Conservation (phyloP, 2,329 filamentous ascomycete species). For the Ceratocystis cubensis region DNA sequence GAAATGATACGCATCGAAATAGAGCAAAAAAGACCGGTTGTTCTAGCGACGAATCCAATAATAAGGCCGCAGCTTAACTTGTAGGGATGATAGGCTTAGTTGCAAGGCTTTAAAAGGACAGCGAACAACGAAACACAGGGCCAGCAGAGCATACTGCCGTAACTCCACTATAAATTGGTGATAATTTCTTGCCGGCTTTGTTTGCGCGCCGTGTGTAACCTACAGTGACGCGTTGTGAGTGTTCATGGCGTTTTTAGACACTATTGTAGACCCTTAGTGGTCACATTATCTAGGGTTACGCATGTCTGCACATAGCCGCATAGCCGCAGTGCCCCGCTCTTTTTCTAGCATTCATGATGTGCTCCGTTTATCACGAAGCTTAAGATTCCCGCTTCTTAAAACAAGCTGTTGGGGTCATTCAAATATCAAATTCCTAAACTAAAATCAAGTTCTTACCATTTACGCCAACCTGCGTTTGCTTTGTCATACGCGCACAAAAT, state of each 20-base stretch:
- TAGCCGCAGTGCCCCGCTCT: background rate
- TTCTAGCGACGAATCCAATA: background rate
- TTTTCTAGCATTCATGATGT: background rate
- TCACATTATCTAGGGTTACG: background rate
- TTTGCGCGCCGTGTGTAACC: background rate
- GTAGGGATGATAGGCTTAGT: no score
- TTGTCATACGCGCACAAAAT: constrained; percentile 3
- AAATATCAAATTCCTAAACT: background rate
- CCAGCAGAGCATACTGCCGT: background rate
- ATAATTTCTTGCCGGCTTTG: background rate
- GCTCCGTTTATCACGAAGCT: background rate
- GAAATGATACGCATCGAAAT: background rate
- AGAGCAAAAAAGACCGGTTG: background rate
- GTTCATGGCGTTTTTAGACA: background rate
- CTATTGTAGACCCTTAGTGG: background rate
- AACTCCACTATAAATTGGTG: background rate
- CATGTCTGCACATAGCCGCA: no score
- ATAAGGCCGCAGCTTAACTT: background rate
- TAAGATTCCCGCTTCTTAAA: background rate
- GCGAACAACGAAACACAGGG: background rate
- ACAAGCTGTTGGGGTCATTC: background rate
- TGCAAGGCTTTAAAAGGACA: no score
- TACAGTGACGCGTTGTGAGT: background rate
- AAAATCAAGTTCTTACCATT: background rate
- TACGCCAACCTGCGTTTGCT: background rate